phyloP scores from a whole-genome alignment of 2,329 filamentous ascomycete species.

The Aspergillus brunneoviolaceus region DNA sequence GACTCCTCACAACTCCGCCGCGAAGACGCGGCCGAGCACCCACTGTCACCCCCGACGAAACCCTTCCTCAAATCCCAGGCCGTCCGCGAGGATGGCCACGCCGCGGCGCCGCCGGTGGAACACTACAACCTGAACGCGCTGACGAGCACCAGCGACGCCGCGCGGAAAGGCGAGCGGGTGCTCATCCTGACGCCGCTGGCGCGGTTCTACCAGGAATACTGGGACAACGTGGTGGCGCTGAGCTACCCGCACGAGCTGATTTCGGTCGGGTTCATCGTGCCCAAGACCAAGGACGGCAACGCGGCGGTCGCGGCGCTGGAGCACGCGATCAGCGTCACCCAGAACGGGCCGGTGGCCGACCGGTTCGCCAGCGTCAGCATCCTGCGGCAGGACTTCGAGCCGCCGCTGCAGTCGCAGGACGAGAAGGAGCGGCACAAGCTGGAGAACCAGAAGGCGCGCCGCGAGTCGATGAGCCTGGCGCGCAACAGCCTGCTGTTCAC shows the following conservation, averaged over 20 bases:
- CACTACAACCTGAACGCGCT: slow-evolving; percentile 96
- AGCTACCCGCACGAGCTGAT: slow-evolving; percentile 92
- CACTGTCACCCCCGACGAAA: slow-evolving; percentile 70
- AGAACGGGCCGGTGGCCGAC: slow-evolving; percentile 75
- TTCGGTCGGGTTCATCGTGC: slow-evolving; percentile 92
- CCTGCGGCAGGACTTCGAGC: slow-evolving; percentile 90
- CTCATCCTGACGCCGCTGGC: slow-evolving; percentile 91
- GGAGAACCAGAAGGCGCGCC: slow-evolving; percentile 79
- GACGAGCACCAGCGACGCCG: slow-evolving; percentile 73
- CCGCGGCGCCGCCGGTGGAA: slow-evolving; percentile 75
- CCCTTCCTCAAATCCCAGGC: slow-evolving; percentile 68
- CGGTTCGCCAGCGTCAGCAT: slow-evolving; percentile 94
- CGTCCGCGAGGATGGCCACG: slow-evolving; percentile 46
- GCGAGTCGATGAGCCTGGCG: slow-evolving; percentile 88
- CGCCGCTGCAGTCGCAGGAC: slow-evolving; percentile 73
- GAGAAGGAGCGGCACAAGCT: slow-evolving; percentile 91
- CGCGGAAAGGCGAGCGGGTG: slow-evolving; percentile 78
- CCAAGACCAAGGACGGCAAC: slow-evolving; percentile 90
- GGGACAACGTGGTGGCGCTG: slow-evolving; percentile 85
- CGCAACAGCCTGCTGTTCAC: slow-evolving; percentile 95
- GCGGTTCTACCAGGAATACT: slow-evolving; percentile 91
- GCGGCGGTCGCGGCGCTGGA: slow-evolving; percentile 79
- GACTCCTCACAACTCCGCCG: slow-evolving; percentile 50
- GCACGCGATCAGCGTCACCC: slow-evolving; percentile 79
- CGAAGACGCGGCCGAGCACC: slow-evolving; percentile 63